Base-by-base conservation (phyloP, 2,329 filamentous ascomycete species). In the Chrysosporium queenslandicum region DNA sequence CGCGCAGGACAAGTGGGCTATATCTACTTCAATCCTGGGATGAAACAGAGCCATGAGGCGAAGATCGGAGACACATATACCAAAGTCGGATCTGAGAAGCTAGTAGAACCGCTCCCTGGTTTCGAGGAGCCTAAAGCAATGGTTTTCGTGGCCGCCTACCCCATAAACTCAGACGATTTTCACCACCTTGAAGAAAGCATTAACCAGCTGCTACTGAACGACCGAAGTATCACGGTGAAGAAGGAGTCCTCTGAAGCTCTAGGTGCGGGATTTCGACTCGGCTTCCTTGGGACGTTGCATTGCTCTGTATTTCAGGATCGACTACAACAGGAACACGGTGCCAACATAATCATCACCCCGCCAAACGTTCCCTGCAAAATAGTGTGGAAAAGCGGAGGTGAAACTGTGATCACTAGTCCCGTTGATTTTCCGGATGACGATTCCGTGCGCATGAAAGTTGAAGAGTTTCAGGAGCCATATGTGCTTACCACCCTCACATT, bases 261-360 rank as follows among this genome's bases (percentile, higher is more conserved):
- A 0, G 92, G 92, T 0, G 87, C 91, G 1, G 92, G 92, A 1
- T 98, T 92, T 85, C 83, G 92, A 42, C 73, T 98, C 9, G 92
- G 92, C 0, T 98, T 98, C 64, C 72, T 98, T 2, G 92, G 92
- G n/a, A 97, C 90, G 11, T 74, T 98, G 45, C 92, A 98, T 68
- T 97, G 92, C 71, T 97, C 90, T n/a, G 92, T 98, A 3, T 98
- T 98, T 61, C 90, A 98, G 69, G 92, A 98, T 68, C 86, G 92
- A 0, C 72, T 98, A 50, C 82, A 88, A 40, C 89, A 96, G 68
- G 92, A 98, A 68, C 90, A 98, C 63, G 92, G 91, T 4, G 86
- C 87, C 2, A 92, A 83, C 63, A 89, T 98, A 64, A 96, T 98
- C 69, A 92, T 98, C 65, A 98, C 92, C 0, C 91, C 94, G 34